Evolutionary conservation across 1,139 yeast genomes (phyloP), one percentile per base, ranked within the genome.

Genomic region (Taiozyma onychis): DNA sequence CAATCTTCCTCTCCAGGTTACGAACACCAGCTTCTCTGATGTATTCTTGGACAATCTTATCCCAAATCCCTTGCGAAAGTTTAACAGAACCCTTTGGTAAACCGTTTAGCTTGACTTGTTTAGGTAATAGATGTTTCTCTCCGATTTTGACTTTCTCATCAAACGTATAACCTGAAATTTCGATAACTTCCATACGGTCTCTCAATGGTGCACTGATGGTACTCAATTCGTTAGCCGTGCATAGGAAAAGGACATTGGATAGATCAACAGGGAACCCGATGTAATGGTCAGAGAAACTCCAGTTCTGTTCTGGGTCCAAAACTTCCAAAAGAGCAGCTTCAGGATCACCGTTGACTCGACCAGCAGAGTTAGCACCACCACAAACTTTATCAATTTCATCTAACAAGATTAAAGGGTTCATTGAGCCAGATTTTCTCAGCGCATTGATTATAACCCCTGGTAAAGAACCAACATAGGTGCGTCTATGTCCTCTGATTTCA

Each of bases 401-500:
- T 50, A 90, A 73, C 49, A 90, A 72, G 53, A 90, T 87, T n/a
- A 90, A 88, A 0, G 97, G 97, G 62, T 89, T 89, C 85, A 85
- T 84, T 0, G 88, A 77, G 39, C 89, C 80, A 1, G 91, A 81
- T 60, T 86, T 86, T 53, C 95, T 76, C 49, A 90, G 70, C 0
- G 95, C 86, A 69, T 86, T 95, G 28, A 88, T 77, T 24, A 90
- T 73, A 42, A 88, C 76, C 7, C 97, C 97, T 0, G 97, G 96
- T 87, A 90, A 84, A 3, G 97, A 91, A 3, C 97, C 97, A 44
- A 90, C 95, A 65, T 89, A 90, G 0, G 97, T 90, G 62, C 97
- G 76, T 65, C 97, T 76, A 66, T 90, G 97, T 2, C 97, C 97
- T 61, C 96, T 77, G 53, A 90, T 85, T 61, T 90, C 97, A 18